phyloP scores from a whole-genome alignment of 768 basidiomycete species.

The Suillus discolor region DNA sequence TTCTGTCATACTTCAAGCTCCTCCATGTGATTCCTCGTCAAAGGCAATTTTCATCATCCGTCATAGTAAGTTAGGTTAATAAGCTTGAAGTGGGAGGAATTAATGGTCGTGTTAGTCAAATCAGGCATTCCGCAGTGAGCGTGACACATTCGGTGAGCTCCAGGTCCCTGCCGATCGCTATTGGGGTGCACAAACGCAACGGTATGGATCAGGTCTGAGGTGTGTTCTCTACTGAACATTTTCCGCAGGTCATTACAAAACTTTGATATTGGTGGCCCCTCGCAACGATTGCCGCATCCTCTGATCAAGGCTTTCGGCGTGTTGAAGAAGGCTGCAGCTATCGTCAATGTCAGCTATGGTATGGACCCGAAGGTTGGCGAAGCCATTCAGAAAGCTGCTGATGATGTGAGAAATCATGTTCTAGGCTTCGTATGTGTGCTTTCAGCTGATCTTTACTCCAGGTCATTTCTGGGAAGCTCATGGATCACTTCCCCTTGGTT shows the following conservation, averaged over 20 bases:
- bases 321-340: constrained; percentile 94
- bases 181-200: constrained; percentile 98
- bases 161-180: constrained; percentile 87
- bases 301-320: constrained; percentile 98
- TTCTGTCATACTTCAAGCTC: constrained; percentile 6
- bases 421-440: neutral
- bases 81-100: neutral
- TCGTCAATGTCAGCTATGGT: constrained; percentile 89
- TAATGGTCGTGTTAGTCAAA: constrained; percentile 37
- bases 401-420: constrained; percentile 64
- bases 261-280: constrained; percentile 96
- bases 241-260: constrained; percentile 82
- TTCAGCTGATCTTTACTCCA: constrained; percentile 31
- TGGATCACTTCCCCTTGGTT: constrained; percentile 96
- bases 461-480: constrained; percentile 95
- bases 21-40: constrained; percentile 10
- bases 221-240: constrained; percentile 15
- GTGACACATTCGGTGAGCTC: constrained; percentile 95
- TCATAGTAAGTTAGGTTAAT: constrained; percentile 35
- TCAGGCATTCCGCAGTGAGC: constrained; percentile 72
- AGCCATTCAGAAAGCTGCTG: constrained; percentile 91
- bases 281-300: constrained; percentile 92
- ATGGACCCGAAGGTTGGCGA: constrained; percentile 84
- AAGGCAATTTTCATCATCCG: constrained; percentile 33
- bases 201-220: constrained; percentile 45